Evolutionary conservation across 768 basidiomycete species (phyloP).

Genomic region (Pleurotus djamor): DNA sequence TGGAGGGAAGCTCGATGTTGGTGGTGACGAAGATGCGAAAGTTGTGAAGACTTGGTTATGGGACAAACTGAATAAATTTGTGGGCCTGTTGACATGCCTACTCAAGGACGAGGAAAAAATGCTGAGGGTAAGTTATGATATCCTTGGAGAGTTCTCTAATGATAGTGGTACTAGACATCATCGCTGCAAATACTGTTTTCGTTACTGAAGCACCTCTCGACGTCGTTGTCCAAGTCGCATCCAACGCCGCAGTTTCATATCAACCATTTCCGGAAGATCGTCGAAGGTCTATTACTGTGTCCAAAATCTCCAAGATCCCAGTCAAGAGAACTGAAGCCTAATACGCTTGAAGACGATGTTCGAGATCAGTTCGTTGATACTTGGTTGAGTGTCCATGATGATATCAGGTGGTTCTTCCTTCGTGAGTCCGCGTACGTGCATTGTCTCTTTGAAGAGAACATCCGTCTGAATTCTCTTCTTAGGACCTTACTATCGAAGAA

Average conservation of each 20-base stretch:
- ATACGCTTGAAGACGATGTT: conserved; percentile 55
- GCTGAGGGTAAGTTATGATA: conserved; percentile 55
- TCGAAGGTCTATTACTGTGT: conserved; percentile 57
- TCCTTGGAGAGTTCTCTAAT: background rate
- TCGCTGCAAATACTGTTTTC: conserved; percentile 71
- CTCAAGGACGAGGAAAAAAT: conserved; percentile 76
- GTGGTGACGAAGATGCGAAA: conserved; percentile 50
- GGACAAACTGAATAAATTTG: conserved; percentile 70
- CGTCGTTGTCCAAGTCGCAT: conserved; percentile 45
- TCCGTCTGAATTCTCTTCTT: conserved; percentile 8
- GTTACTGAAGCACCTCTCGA: conserved; percentile 75
- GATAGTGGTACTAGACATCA: background rate
- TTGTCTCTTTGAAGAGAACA: conserved; percentile 19
- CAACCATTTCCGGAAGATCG: conserved; percentile 64
- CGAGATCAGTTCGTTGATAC: conserved; percentile 61
- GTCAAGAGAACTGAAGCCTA: conserved; percentile 17
- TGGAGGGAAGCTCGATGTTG: conserved; percentile 50
- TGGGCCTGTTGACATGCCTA: conserved; percentile 64
- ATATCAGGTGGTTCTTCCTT: conserved; percentile 88
- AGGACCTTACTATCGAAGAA: conserved; percentile 14
- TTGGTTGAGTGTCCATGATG: conserved; percentile 79
- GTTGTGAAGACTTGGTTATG: conserved; percentile 79
- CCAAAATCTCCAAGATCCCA: conserved; percentile 42
- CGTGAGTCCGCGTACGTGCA: conserved; percentile 66
- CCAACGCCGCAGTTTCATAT: conserved; percentile 65